These are phyloP conservation scores for Neonothopanus nambi DNA, from an alignment of 1,284 basidiomycete genomes.

Conservation along the genomic window DNA sequence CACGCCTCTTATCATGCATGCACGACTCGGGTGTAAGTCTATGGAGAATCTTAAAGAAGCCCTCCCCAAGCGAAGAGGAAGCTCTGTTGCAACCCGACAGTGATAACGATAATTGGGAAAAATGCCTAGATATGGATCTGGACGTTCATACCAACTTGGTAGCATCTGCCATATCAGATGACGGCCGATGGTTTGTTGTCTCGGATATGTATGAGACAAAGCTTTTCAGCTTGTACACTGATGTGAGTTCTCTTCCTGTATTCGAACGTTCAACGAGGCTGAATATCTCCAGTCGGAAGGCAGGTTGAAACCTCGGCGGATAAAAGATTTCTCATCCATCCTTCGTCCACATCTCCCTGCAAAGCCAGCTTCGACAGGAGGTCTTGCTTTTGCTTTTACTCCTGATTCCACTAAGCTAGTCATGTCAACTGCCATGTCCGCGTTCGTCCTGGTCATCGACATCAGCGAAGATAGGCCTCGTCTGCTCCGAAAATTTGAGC, in stretches of 20 bases:
- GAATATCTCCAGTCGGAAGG: constrained; percentile 37
- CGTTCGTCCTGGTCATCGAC: constrained; percentile 78
- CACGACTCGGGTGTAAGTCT: constrained; percentile 76
- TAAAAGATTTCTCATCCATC: constrained; percentile 64
- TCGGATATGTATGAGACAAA: constrained; percentile 93
- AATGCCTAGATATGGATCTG: constrained; percentile 90
- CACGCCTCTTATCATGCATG: constrained; percentile 75
- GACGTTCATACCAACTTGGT: constrained; percentile 82
- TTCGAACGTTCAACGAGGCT: constrained; percentile 4
- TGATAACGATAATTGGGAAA: constrained; percentile 69
- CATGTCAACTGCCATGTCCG: constrained; percentile 66
- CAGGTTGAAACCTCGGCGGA: constrained; percentile 63
- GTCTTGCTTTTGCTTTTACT: constrained; percentile 77
- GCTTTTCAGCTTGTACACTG: constrained; percentile 67
- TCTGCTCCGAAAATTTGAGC: constrained; percentile 68
- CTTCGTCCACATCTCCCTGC: constrained; percentile 48
- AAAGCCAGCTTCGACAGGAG: constrained; percentile 59
- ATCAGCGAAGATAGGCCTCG: constrained; percentile 56
- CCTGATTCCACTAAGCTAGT: constrained; percentile 85
- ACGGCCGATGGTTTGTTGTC: constrained; percentile 87
- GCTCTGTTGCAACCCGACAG: constrained; percentile 27
- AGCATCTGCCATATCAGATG: constrained; percentile 77
- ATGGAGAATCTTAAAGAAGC: constrained; percentile 63
- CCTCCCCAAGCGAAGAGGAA: constrained; percentile 31
- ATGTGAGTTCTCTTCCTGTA: constrained; percentile 44